Conservation (phyloP, 2,329 filamentous ascomycete genomes). For the Cladorrhinum sp. region DNA sequence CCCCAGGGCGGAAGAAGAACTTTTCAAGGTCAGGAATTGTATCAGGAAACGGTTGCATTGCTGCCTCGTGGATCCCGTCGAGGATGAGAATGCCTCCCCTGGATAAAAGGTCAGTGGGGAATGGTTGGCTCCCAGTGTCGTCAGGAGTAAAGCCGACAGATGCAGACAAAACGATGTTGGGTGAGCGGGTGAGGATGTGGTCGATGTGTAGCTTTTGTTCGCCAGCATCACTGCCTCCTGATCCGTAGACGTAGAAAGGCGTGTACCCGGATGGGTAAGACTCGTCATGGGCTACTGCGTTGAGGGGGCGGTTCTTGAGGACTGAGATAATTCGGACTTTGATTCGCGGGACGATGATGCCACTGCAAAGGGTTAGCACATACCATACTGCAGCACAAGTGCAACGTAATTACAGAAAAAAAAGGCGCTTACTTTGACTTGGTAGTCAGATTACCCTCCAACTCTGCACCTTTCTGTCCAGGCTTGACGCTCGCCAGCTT, state of each 20-base stretch:
- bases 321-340: constrained; percentile 13
- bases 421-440: constrained; percentile 33
- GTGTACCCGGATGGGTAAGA: constrained; percentile 37
- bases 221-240: no score
- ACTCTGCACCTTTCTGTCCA: neutral
- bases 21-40: constrained; percentile 18
- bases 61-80: constrained; percentile 31
- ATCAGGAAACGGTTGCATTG: constrained; percentile 38
- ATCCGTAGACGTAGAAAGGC: constrained; percentile 46
- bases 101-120: neutral
- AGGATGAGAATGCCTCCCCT: neutral
- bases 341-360: neutral
- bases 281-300: constrained; percentile 33
- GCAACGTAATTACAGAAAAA: no score
- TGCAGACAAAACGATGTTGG: constrained; percentile 33
- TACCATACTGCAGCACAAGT: no score
- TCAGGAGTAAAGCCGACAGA: neutral
- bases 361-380: constrained; percentile 6
- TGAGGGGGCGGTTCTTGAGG: constrained; percentile 34
- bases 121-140: neutral
- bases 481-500: neutral
- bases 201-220: constrained; percentile 41
- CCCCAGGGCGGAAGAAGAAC: constrained; percentile 35
- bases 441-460: constrained; percentile 29
- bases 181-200: constrained; percentile 42